phyloP scores from a whole-genome alignment of 2,329 filamentous ascomycete genomes.

The Sclerotinia sclerotiorum region DNA sequence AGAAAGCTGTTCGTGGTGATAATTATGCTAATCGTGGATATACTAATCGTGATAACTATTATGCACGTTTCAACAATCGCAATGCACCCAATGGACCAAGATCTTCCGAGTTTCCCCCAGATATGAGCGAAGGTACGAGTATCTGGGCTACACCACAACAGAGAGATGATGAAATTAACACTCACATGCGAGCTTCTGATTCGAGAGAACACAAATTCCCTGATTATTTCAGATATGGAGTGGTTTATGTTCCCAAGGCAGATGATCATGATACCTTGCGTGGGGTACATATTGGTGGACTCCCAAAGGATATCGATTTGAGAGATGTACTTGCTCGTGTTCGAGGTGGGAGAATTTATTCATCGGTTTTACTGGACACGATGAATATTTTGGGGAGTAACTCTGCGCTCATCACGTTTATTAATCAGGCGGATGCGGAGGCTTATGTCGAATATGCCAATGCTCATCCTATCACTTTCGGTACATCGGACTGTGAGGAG shows the following conservation, averaged over 20 bases:
- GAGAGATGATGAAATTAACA: conserved; percentile 3
- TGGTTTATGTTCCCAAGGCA: conserved; percentile 29
- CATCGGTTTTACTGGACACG: conserved; percentile 27
- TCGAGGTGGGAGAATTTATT: conserved; percentile 33
- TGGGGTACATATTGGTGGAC: conserved; percentile 31
- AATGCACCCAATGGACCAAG: background rate
- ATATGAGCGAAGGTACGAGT: background rate
- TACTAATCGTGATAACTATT: background rate
- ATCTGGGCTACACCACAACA: conserved; percentile 14
- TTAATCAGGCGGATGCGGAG: conserved; percentile 30
- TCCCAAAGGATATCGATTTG: conserved; percentile 30
- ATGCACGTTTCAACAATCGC: background rate
- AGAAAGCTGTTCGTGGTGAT: conserved; percentile 26
- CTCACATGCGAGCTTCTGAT: background rate
- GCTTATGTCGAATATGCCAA: conserved; percentile 30
- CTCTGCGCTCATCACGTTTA: conserved; percentile 33
- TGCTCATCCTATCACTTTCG: conserved; percentile 28
- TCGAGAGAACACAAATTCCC: conserved; percentile 23
- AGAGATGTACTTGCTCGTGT: conserved; percentile 34
- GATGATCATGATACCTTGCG: conserved; percentile 30
- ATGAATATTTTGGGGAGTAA: conserved; percentile 23
- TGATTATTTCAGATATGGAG: conserved; percentile 34
- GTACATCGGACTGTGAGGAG: background rate
- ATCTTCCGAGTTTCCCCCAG: background rate
- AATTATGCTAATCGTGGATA: conserved; percentile 25